Evolutionary conservation across 331 rosid species (phyloP), one percentile per base, ranked within the genome.

Genomic region (Erythrophleum ivorense): DNA sequence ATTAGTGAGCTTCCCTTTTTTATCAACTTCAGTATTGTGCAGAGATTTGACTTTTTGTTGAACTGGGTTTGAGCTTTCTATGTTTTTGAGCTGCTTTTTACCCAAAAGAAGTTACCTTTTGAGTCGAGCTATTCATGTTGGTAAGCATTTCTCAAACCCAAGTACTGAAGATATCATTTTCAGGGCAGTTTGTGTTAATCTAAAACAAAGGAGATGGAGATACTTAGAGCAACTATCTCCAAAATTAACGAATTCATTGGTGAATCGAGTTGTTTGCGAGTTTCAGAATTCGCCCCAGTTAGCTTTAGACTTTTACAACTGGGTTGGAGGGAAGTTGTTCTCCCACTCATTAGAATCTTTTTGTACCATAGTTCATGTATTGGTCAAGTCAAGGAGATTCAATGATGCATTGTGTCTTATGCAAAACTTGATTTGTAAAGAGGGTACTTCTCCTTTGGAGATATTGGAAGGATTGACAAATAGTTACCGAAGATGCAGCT

Each of bases 141-240:
- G 88, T 79, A 84, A 80, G 88, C 86, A 80, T 54, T 78, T 88
- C 80, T 81, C 78, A 10, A 84, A 78, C 65, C 94, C 88, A 46
- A 74, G 54, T 72, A 8, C 92, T 3, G 86, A 87, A 74, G 89
- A 88, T 55, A 85, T 87, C 31, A 69, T 90, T 60, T 86, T 84
- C 49, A 87, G 80, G 54, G 82, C 91, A 33, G 24, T 90, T 75
- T 90, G 90, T 80, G 86, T 87, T 54, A 77, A 87, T 76, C 66
- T 90, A 7, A 84, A 74, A 66, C 94, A 84, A 69, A 83, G 80
- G 86, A 87, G 86, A 87, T 88, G 94, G 92, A 88, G 60, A 38
- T 76, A 78, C 54, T 68, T 88, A 64, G 89, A 88, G 74, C 86
- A 77, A 82, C 58, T 87, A 45, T 84, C 88, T 24, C 85, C 85